Base-by-base conservation (phyloP, 306 rosid genomes). In the Lotus japonicus region DNA sequence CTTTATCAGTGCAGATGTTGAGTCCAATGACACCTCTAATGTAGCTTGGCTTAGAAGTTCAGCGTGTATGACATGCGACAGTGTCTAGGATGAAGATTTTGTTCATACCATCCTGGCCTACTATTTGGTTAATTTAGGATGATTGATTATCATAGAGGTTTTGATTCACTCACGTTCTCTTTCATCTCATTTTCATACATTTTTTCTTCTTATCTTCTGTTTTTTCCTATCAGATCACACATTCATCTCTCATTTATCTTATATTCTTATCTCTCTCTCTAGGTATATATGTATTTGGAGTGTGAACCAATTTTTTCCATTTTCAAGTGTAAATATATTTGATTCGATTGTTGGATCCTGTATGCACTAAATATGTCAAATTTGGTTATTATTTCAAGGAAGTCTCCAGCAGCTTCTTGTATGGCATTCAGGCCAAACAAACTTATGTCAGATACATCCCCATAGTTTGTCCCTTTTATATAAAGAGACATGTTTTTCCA, bases 271-370 rank as follows among this genome's bases (percentile, higher is more conserved):
- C 33, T 26, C 33, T 4, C 33, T 26, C 33, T 26, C 2, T 3
- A 5, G 2, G 5, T 26, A 4, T n/a, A n/a, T 28, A 4, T 5
- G 1, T 31, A 5, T 31, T 31, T 31, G 36, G 36, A 5, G 7
- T 31, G 36, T 31, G 7, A 31, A 26, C 31, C 31, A 26, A 31
- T 5, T 31, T 31, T 31, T 31, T 31, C 31, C 31, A 26, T 31
- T 49, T 51, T 12, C 3, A 52, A 50, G 17, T 51, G 77, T 64
- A 77, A 56, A 77, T 77, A 81, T 6, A 48, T 57, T 73, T 42
- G 68, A 58, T 77, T 56, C 12, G 35, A 17, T 44, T 66, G n/a
- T 45, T 18, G 2, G 45, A 55, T 33, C 36, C 6, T 56, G 17
- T n/a, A n/a, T n/a, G n/a, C n/a, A n/a, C n/a, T n/a, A n/a, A n/a